A percentile compares a stretch with the other conserved stretches of the same genome.
Conservation (phyloP, 2,329 filamentous ascomycete genomes). For the Paecilomyces variotii region DNA sequence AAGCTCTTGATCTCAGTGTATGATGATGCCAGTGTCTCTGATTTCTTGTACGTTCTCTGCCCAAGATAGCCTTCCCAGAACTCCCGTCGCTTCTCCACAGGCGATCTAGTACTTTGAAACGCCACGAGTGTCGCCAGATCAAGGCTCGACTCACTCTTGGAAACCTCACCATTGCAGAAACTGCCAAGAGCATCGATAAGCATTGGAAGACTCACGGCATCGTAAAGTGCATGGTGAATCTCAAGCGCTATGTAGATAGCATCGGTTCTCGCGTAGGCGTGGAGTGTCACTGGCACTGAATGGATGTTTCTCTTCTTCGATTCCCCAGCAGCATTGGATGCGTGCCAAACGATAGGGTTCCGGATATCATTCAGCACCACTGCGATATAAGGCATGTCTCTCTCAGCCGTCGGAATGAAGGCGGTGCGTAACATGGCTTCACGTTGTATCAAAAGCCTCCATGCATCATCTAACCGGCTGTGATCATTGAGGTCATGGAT, state of each 20-base stretch:
- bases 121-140: conserved; percentile 38
- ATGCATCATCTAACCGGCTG: conserved; percentile 47
- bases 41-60: background rate
- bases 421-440: conserved; percentile 61
- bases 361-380: conserved; percentile 42
- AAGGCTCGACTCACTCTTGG: conserved; percentile 10
- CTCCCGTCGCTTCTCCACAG: conserved; percentile 21
- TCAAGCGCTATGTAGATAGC: conserved; percentile 41
- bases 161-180: conserved; percentile 28
- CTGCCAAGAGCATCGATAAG: conserved; percentile 49
- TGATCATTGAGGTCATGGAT: conserved; percentile 1
- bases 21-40: conserved; percentile 4
- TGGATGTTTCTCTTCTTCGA: conserved; percentile 9
- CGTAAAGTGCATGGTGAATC: conserved; percentile 84
- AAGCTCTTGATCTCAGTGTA: conserved; percentile 13
- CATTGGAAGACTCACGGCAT: conserved; percentile 66
- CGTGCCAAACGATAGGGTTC: conserved; percentile 25
- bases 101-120: conserved; percentile 18
- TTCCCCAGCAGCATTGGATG: conserved; percentile 7
- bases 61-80: conserved; percentile 40
- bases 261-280: conserved; percentile 19
- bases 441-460: conserved; percentile 49
- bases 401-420: conserved; percentile 48
- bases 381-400: conserved; percentile 54
- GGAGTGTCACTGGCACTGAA: conserved; percentile 24